Percentiles rank a stretch among this genome's conserved stretches.
Conservation (phyloP, 2,329 filamentous ascomycete genomes). For the Myriosclerotinia scirpicola region DNA sequence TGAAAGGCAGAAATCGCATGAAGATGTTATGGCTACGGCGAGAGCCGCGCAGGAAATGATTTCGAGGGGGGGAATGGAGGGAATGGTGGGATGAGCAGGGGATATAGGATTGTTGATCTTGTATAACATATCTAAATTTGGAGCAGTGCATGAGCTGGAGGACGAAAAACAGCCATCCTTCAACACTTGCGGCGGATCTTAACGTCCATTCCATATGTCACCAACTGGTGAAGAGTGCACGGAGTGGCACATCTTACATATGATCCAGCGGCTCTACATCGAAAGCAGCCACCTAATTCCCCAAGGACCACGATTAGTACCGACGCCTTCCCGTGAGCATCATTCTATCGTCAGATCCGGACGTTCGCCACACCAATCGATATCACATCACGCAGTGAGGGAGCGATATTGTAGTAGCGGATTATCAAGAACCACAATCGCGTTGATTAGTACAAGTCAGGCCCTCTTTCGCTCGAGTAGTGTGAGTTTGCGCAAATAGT, state of each 20-base stretch:
- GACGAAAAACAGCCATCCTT: not conserved
- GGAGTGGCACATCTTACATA: not conserved
- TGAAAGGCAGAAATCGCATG: not conserved
- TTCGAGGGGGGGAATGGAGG: not conserved
- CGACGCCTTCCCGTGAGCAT: not conserved
- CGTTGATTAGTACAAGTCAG: no score
- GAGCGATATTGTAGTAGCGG: no score
- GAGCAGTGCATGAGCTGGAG: not conserved
- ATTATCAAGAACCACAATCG: no score
- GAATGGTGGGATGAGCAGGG: not conserved
- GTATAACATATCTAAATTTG: not conserved
- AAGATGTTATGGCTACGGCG: conserved; percentile 17
- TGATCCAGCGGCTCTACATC: not conserved
- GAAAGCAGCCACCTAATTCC: not conserved
- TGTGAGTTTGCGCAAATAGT: no score
- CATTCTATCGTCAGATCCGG: not conserved
- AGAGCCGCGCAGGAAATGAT: conserved; percentile 16
- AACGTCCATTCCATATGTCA: not conserved
- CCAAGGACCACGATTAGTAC: not conserved
- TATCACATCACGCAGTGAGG: not conserved
- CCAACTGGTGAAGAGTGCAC: not conserved
- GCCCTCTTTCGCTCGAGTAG: no score
- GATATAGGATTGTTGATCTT: not conserved
- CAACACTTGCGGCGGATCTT: not conserved
- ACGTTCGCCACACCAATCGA: no score